Evolutionary conservation across 1,284 basidiomycete genomes (phyloP).

Genomic region (Heimioporus retisporus): DNA sequence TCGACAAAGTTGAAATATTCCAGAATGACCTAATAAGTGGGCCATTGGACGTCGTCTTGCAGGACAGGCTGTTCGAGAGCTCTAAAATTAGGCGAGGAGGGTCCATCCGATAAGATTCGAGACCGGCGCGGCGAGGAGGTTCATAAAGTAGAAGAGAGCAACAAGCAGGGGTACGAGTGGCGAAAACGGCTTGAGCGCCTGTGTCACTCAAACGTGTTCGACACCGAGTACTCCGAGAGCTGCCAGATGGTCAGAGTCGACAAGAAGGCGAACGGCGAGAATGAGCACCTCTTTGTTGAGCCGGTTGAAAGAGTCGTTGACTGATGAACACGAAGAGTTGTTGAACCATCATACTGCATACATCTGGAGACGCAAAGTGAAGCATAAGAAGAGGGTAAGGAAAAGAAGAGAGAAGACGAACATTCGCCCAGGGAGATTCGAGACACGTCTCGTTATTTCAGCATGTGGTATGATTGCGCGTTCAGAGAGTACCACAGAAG

Average conservation of each 20-base stretch:
- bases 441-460: no score
- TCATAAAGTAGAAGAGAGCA: conserved; percentile 81
- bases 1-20: conserved; percentile 73
- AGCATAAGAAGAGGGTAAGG: background rate
- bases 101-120: conserved; percentile 85
- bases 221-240: conserved; percentile 94
- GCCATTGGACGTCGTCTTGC: conserved; percentile 89
- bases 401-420: no score
- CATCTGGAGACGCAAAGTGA: no score
- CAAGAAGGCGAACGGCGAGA: background rate
- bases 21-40: conserved; percentile 91
- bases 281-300: conserved; percentile 94
- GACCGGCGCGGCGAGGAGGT: conserved; percentile 58
- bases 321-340: conserved; percentile 88
- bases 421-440: no score
- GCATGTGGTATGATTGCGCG: no score
- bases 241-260: conserved; percentile 39
- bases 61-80: conserved; percentile 81
- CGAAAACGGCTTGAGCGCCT: conserved; percentile 94
- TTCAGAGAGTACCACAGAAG: no score
- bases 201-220: conserved; percentile 88
- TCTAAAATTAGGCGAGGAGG: conserved; percentile 87
- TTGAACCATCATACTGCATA: conserved; percentile 55
- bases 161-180: conserved; percentile 78
- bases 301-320: conserved; percentile 79